Conservation (phyloP, 2,329 filamentous ascomycete species). For the Xylariaceae sp. region DNA sequence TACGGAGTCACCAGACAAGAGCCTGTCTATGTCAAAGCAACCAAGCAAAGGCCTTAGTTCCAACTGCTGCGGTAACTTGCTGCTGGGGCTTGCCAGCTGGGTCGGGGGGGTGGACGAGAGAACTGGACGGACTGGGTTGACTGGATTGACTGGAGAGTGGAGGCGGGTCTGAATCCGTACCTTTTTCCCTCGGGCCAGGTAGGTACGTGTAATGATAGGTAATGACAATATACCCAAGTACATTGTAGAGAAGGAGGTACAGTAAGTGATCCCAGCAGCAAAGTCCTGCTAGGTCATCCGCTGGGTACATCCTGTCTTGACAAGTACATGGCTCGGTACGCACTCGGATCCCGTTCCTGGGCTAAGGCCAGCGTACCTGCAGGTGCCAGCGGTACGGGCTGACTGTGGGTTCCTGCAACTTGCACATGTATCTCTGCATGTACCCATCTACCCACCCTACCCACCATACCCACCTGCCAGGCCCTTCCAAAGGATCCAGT, state of each 20-base stretch:
- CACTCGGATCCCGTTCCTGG: slow-evolving; percentile 21
- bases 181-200: slow-evolving; percentile 10
- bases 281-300: slow-evolving; percentile 15
- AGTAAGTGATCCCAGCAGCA: slow-evolving; percentile 6
- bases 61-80: slow-evolving; percentile 20
- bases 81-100: slow-evolving; percentile 28
- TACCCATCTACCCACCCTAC: slow-evolving; percentile 20
- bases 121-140: too few species aligned
- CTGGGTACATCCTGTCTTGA: slow-evolving; percentile 15
- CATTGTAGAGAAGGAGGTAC: slow-evolving; percentile 15
- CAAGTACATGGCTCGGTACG: slow-evolving; percentile 16
- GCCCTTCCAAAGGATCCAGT: slow-evolving; percentile 22
- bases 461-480: too few species aligned
- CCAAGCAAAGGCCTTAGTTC: slow-evolving; percentile 19
- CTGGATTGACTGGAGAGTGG: too few species aligned
- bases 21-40: slow-evolving; percentile 24
- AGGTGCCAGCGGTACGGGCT: slow-evolving; percentile 31
- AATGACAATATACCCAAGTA: slow-evolving; percentile 13
- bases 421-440: slow-evolving; percentile 24
- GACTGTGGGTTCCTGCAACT: slow-evolving; percentile 30
- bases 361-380: slow-evolving; percentile 29
- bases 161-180: not conserved
- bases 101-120: slow-evolving; percentile 12
- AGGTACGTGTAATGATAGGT: slow-evolving; percentile 21
- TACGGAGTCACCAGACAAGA: slow-evolving; percentile 33